Percentiles rank a stretch among this genome's conserved stretches.
These are phyloP conservation scores for Pharnaceum exiguum DNA, from an alignment of 148 eudicot species.

Conservation along the genomic window DNA sequence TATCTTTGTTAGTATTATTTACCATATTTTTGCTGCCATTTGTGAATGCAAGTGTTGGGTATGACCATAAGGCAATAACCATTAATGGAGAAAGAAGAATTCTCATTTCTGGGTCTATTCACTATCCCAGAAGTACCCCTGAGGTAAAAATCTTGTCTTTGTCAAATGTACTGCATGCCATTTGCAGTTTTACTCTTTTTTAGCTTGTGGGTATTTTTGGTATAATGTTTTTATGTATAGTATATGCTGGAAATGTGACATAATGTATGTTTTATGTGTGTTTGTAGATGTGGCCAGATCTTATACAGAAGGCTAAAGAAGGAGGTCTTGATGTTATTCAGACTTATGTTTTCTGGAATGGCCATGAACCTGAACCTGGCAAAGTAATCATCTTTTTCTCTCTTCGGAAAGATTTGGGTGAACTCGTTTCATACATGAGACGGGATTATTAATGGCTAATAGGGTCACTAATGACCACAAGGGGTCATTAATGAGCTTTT, in stretches of 20 bases:
- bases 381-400: constrained; percentile 35
- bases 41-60: constrained; percentile 55
- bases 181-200: background rate
- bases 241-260: constrained; percentile 10
- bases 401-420: no score
- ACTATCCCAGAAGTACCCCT: constrained; percentile 91
- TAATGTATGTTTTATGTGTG: background rate
- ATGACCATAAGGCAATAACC: constrained; percentile 60
- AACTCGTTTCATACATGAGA: no score
- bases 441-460: no score
- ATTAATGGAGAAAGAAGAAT: constrained; percentile 77
- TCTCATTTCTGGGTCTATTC: constrained; percentile 94
- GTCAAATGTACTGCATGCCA: constrained; percentile 1
- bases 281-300: constrained; percentile 91
- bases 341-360: constrained; percentile 97
- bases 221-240: constrained; percentile 7
- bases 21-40: constrained; percentile 25
- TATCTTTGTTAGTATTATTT: constrained; percentile 13
- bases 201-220: constrained; percentile 1
- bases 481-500: no score
- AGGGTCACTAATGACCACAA: no score
- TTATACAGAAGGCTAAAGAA: constrained; percentile 83
- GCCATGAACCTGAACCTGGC: constrained; percentile 88
- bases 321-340: constrained; percentile 91
- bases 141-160: constrained; percentile 40